These are phyloP conservation scores for Suhomyces pyralidae DNA, from an alignment of 805 yeast species.

Conservation along the genomic window DNA sequence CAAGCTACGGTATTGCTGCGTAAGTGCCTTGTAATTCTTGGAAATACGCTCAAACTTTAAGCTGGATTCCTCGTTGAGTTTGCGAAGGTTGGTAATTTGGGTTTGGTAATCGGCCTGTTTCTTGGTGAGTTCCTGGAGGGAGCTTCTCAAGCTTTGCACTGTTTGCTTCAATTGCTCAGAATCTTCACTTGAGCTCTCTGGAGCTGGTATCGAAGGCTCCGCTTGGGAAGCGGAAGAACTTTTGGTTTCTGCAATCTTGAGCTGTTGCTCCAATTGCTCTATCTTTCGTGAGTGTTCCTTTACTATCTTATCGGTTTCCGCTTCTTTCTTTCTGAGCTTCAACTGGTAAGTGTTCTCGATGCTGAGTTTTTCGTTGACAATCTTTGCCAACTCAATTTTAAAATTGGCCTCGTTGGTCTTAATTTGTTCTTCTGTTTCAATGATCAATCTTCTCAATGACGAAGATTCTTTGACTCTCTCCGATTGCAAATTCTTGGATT, in stretches of 20 bases:
- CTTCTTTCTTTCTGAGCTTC: slow-evolving; percentile 49
- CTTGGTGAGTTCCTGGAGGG: slow-evolving; percentile 49
- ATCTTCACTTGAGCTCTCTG: background rate
- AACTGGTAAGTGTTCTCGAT: slow-evolving; percentile 53
- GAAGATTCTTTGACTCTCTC: slow-evolving; percentile 79
- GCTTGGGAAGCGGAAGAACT: background rate
- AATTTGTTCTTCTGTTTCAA: slow-evolving; percentile 64
- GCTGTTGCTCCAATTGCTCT: slow-evolving; percentile 34
- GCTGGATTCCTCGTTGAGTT: slow-evolving; percentile 62
- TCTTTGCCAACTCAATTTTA: slow-evolving; percentile 46
- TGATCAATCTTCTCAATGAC: slow-evolving; percentile 63
- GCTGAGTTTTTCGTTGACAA: slow-evolving; percentile 60
- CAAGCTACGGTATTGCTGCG: slow-evolving; percentile 53
- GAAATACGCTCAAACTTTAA: slow-evolving; percentile 64
- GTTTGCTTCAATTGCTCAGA: slow-evolving; percentile 26
- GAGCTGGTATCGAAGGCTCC: slow-evolving; percentile 3
- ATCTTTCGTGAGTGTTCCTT: slow-evolving; percentile 39
- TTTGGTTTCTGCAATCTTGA: slow-evolving; percentile 14
- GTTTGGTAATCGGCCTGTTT: slow-evolving; percentile 56
- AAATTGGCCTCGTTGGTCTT: slow-evolving; percentile 53
- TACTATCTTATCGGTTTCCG: slow-evolving; percentile 61
- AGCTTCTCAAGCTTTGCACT: slow-evolving; percentile 46
- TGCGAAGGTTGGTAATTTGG: slow-evolving; percentile 51
- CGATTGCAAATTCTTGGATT: slow-evolving; percentile 65
- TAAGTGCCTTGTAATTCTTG: slow-evolving; percentile 65